phyloP scores from a whole-genome alignment of 1,284 basidiomycete species.

The Leucoagaricus sp. region DNA sequence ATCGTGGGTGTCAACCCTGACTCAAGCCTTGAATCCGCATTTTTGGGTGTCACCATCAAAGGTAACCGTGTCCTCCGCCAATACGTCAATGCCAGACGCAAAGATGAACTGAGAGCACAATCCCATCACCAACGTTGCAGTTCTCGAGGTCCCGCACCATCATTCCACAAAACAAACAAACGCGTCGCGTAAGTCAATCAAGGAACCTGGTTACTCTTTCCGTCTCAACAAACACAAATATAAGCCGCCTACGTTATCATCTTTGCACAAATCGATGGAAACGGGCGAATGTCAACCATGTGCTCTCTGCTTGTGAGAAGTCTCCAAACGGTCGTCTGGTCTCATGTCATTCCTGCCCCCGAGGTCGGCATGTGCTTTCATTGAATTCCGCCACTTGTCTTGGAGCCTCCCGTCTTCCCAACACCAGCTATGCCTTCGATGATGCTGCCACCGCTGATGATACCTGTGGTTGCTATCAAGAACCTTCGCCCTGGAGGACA shows the following conservation, averaged over 20 bases:
- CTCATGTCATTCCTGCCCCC: slow-evolving; percentile 18
- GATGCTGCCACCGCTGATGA: slow-evolving; percentile 76
- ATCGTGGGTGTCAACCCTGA: slow-evolving; percentile 1
- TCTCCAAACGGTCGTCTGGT: slow-evolving; percentile 12
- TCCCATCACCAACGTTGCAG: slow-evolving; percentile 33
- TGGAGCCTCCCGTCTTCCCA: slow-evolving; percentile 35
- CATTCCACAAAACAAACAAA: slow-evolving; percentile 38
- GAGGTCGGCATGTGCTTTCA: slow-evolving; percentile 8
- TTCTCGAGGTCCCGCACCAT: slow-evolving; percentile 31
- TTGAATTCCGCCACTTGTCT: slow-evolving; percentile 24
- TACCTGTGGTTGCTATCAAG: slow-evolving; percentile 87
- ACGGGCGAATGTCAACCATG: slow-evolving; percentile 22
- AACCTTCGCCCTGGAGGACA: slow-evolving; percentile 72
- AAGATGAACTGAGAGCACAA: too few species aligned
- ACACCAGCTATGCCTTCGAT: slow-evolving; percentile 67
- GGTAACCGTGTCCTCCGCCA: neutral
- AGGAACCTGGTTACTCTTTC: slow-evolving; percentile 22
- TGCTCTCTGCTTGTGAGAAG: slow-evolving; percentile 26
- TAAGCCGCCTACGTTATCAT: slow-evolving; percentile 23
- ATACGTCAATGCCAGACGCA: too few species aligned
- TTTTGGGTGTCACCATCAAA: neutral
- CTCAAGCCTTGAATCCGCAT: neutral
- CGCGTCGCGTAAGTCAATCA: slow-evolving; percentile 42
- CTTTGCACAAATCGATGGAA: slow-evolving; percentile 21
- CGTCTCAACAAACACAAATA: slow-evolving; percentile 10